Evolutionary conservation across 2,329 filamentous ascomycete genomes (phyloP), one percentile per base, ranked within the genome.

Genomic region (Chrysoporthe puriensis): DNA sequence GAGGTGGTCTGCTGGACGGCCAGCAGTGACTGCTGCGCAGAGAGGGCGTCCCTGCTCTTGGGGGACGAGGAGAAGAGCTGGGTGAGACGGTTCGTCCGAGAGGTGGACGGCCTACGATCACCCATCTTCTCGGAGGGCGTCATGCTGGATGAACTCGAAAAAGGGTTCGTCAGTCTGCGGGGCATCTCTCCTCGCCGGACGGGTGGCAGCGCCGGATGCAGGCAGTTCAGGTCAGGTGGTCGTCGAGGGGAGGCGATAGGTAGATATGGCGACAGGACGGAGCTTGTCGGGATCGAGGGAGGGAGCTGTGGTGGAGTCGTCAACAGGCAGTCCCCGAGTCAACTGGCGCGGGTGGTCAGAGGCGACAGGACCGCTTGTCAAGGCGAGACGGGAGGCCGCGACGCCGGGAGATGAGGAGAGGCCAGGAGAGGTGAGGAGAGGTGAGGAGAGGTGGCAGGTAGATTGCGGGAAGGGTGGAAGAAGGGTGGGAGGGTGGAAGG

Each of bases 1-100:
- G 86, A 83, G 63, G 81, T 76, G 69, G 80, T 80, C 73, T 84
- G 88, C 77, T 91, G 88, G 75, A 90, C 88, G 69, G 87, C 84
- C 75, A 91, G 85, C 60, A 93, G 86, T 69, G 89, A 86, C 74
- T 91, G 88, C 75, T 92, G 86, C 63, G 89, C 85, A 68, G 88
- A 84, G 63, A 84, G 82, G 73, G 89, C 85, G 70, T 90, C 85
- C 79, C 91, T 94, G 72, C 86, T 83, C 82, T 94, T 95, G 72
- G 91, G 90, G 62, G 91, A 91, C 63, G 89, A 88, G 68, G 91
- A 92, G 80, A 97, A 97, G 81, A 97, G 88, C 76, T 94, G 90
- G 72, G 89, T 88, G 73, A 97, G 87, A 76, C 92, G 91, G 79
- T 90, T 94, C 77, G 88, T 86, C 80, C 92, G 93, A 74, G 86